Conservation (phyloP, 192 early-diverging fungal genomes). For the Lobulomyces angularis region DNA sequence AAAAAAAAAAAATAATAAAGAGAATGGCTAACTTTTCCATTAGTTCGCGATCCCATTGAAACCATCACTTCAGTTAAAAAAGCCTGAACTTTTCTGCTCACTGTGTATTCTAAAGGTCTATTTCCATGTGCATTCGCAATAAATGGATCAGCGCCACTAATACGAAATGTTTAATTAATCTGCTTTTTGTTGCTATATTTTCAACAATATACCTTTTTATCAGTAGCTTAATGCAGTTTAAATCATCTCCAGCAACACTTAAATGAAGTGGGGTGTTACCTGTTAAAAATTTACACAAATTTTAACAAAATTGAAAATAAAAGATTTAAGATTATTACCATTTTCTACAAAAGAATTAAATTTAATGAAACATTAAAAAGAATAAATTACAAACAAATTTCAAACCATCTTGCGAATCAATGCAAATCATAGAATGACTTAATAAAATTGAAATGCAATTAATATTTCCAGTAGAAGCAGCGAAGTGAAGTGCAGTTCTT, state of each 20-base stretch:
- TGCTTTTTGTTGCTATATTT: conserved; percentile 10
- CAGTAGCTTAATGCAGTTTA: conserved; percentile 6
- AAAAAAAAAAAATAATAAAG: background rate
- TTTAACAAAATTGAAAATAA: no score
- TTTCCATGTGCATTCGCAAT: background rate
- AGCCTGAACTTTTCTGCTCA: background rate
- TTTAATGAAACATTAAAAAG: conserved; percentile 4
- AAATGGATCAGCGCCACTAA: background rate
- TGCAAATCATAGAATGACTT: conserved; percentile 2
- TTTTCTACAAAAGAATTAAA: conserved; percentile 11
- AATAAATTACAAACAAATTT: background rate
- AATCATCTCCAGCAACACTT: conserved; percentile 6
- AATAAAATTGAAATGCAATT: conserved; percentile 8
- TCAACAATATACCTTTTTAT: conserved; percentile 4
- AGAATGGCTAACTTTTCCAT: background rate
- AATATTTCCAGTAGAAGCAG: conserved; percentile 3
- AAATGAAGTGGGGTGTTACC: conserved; percentile 14
- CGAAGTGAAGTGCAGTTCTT: conserved; percentile 14
- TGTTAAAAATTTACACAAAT: no score
- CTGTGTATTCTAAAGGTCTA: conserved; percentile 14
- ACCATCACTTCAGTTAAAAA: conserved; percentile 1
- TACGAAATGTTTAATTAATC: no score
- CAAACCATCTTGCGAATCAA: background rate
- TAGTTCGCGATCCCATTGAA: conserved; percentile 1
- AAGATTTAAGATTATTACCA: no score